These are phyloP conservation scores for Rubroboletus pulcherrimus DNA, from an alignment of 768 basidiomycete genomes.

Conservation along the genomic window DNA sequence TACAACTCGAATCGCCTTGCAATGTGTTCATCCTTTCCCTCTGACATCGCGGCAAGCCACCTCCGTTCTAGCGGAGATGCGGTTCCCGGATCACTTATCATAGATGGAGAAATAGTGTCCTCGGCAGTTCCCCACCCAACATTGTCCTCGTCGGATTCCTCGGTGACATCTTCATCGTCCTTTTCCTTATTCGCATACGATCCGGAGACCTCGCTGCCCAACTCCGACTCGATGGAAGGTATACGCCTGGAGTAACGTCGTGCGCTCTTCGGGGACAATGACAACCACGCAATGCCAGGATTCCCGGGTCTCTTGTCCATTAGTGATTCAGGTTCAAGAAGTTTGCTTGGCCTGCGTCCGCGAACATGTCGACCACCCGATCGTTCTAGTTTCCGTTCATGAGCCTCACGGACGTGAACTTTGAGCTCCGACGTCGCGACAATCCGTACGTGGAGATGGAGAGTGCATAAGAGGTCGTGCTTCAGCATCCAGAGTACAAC, in stretches of 20 bases:
- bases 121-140: slow-evolving; percentile 49
- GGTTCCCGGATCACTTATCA: slow-evolving; percentile 79
- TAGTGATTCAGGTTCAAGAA: slow-evolving; percentile 19
- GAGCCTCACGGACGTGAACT: slow-evolving; percentile 50
- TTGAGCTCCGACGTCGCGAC: slow-evolving; percentile 79
- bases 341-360: slow-evolving; percentile 19
- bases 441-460: slow-evolving; percentile 83
- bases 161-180: slow-evolving; percentile 30
- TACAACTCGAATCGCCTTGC: slow-evolving; percentile 77
- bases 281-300: slow-evolving; percentile 42
- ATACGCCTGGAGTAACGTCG: slow-evolving; percentile 43
- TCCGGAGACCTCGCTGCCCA: slow-evolving; percentile 38
- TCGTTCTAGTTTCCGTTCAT: slow-evolving; percentile 36
- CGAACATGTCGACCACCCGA: slow-evolving; percentile 13
- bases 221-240: slow-evolving; percentile 45
- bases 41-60: slow-evolving; percentile 91
- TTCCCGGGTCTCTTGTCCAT: slow-evolving; percentile 12
- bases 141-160: slow-evolving; percentile 45
- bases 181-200: slow-evolving; percentile 31
- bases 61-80: slow-evolving; percentile 75
- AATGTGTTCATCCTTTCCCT: slow-evolving; percentile 68
- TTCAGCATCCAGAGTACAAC: slow-evolving; percentile 91
- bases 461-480: slow-evolving; percentile 76
- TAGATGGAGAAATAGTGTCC: slow-evolving; percentile 49
- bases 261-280: slow-evolving; percentile 53